Conservation (phyloP, 495 filamentous ascomycete genomes). For the Barbatosphaeria neglecta region DNA sequence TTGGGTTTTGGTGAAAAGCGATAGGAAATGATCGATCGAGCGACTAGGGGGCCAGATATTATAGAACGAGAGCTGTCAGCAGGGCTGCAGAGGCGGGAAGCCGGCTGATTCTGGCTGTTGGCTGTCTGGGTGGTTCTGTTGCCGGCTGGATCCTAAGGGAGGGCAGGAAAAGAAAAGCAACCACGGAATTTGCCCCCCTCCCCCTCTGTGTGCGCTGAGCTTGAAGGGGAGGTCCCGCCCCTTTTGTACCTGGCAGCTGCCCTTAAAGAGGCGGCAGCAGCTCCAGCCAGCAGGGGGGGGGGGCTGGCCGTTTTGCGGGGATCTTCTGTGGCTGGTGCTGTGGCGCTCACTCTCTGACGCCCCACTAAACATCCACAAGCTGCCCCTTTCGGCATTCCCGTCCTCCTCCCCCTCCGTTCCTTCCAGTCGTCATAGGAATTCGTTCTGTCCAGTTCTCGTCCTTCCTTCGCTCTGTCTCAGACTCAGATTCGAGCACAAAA, state of each 20-base stretch:
- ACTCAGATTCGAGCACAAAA: no score
- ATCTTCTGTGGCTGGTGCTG: slow-evolving; percentile 14
- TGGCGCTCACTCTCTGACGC: slow-evolving; percentile 1
- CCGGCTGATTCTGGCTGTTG: neutral
- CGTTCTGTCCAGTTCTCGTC: no score
- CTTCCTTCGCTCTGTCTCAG: no score
- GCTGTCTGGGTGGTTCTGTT: neutral
- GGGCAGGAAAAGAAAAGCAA: neutral
- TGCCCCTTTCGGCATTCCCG: no score
- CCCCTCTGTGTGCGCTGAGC: neutral
- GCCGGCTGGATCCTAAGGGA: neutral
- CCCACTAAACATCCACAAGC: no score
- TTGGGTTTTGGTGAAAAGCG: neutral
- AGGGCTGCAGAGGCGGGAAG: neutral
- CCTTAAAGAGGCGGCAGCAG: neutral
- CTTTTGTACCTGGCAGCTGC: slow-evolving; percentile 1
- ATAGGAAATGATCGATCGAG: neutral
- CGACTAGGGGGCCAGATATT: neutral
- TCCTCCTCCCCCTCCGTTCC: no score
- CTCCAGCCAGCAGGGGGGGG: neutral
- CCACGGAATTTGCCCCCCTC: neutral
- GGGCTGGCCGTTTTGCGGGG: slow-evolving; percentile 12
- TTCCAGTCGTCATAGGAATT: no score
- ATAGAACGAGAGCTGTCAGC: neutral
- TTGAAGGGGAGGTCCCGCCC: slow-evolving; percentile 1